phyloP scores from a whole-genome alignment of 83 land plant species.

The Picea engelmannii region DNA sequence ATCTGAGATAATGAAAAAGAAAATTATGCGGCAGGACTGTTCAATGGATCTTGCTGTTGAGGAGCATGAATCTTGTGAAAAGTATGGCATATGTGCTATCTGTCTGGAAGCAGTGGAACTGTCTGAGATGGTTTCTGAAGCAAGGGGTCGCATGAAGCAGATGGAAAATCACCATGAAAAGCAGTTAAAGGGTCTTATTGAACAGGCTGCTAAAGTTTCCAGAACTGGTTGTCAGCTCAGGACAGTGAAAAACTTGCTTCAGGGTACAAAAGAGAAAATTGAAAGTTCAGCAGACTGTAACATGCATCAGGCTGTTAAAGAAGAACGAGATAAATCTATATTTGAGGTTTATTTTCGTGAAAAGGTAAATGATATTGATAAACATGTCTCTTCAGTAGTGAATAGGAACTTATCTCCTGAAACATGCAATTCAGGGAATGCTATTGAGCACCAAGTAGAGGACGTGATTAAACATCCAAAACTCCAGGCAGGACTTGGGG shows the following conservation, averaged over 20 bases:
- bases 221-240: conserved; percentile 19
- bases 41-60: conserved; percentile 12
- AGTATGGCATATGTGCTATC: conserved; percentile 13
- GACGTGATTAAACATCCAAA: no score
- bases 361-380: no score
- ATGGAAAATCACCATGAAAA: conserved; percentile 14
- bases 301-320: no score
- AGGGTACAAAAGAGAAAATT: conserved; percentile 3
- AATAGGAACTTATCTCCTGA: no score
- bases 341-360: no score
- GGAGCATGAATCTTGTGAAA: conserved; percentile 7
- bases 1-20: conserved; percentile 18
- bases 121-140: conserved; percentile 19
- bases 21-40: not conserved
- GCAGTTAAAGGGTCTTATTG: conserved; percentile 3
- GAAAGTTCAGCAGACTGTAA: not conserved
- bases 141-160: conserved; percentile 12
- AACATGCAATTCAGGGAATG: no score
- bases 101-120: conserved; percentile 17
- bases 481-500: no score
- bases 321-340: no score
- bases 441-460: no score
- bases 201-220: conserved; percentile 21
- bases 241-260: conserved; percentile 17
- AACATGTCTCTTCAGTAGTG: no score